Conservation (phyloP, 352 stramenopile species). For the Pythium brachiatum region DNA sequence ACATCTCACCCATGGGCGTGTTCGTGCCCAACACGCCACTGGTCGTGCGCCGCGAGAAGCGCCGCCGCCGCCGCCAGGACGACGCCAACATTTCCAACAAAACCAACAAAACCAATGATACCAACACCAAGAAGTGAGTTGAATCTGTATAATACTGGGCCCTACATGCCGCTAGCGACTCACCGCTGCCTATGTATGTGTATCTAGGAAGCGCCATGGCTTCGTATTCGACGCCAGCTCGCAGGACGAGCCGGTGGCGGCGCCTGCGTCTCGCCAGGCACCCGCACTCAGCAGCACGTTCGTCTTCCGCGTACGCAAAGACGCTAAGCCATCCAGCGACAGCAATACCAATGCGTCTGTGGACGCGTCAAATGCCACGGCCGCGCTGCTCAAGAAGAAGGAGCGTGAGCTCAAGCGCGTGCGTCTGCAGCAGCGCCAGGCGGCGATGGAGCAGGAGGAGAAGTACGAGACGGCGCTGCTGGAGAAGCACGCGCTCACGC, state of each 20-base stretch:
- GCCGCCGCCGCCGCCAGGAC: conserved; percentile 36
- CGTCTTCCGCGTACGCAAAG: conserved; percentile 52
- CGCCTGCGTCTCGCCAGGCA: conserved; percentile 1
- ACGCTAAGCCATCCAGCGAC: conserved; percentile 24
- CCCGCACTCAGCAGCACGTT: conserved; percentile 30
- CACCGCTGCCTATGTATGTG: not conserved
- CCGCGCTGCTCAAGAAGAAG: conserved; percentile 45
- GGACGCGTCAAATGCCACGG: conserved; percentile 42
- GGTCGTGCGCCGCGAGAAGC: conserved; percentile 59
- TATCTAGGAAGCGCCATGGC: conserved; percentile 32
- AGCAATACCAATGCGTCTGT: conserved; percentile 23
- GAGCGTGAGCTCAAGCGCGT: conserved; percentile 50
- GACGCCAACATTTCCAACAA: not conserved
- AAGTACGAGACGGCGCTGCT: conserved; percentile 38
- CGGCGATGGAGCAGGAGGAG: conserved; percentile 44
- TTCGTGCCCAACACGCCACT: conserved; percentile 41
- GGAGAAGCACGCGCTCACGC: conserved; percentile 37
- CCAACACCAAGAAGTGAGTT: conserved; percentile 11
- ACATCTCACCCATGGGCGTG: conserved; percentile 24
- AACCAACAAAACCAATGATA: not conserved
- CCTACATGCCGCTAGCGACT: not conserved
- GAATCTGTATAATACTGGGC: not conserved
- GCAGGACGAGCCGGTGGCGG: conserved; percentile 25
- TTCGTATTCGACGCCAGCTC: conserved; percentile 47
- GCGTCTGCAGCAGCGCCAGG: conserved; percentile 40